Conservation (phyloP, 306 rosid species). For the Acacia melanoxylon region DNA sequence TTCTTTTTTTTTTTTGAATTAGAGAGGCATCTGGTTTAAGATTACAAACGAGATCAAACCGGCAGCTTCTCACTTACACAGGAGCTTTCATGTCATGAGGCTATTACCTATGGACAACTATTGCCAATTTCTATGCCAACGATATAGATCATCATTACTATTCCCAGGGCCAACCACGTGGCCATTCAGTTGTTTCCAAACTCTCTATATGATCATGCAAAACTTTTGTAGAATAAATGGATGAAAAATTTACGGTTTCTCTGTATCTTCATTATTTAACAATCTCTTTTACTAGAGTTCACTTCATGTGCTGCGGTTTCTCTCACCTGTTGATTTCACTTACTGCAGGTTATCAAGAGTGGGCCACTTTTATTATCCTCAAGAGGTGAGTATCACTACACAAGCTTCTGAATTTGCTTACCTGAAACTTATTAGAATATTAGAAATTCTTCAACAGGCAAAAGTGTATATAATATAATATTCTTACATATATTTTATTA, state of each 20-base stretch:
- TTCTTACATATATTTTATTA: slow-evolving; percentile 3
- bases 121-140: neutral
- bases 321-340: slow-evolving; percentile 13
- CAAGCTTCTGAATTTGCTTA: slow-evolving; percentile 16
- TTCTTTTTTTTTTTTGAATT: too few species aligned
- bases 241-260: neutral
- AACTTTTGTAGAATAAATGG: slow-evolving; percentile 6
- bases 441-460: neutral
- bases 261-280: neutral
- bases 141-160: slow-evolving; percentile 5
- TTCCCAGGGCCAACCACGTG: neutral
- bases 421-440: neutral
- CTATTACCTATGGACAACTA: too few species aligned
- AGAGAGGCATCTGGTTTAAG: too few species aligned
- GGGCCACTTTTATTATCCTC: slow-evolving; percentile 96
- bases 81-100: too few species aligned
- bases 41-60: too few species aligned
- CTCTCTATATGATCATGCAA: neutral
- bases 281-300: neutral
- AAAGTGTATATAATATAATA: slow-evolving; percentile 13
- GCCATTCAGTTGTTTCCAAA: neutral
- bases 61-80: too few species aligned
- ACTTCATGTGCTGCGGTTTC: neutral
- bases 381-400: slow-evolving; percentile 64
- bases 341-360: slow-evolving; percentile 83